phyloP scores from a whole-genome alignment of 129 eudicot genomes.

The Heracleum sosnowskyi region DNA sequence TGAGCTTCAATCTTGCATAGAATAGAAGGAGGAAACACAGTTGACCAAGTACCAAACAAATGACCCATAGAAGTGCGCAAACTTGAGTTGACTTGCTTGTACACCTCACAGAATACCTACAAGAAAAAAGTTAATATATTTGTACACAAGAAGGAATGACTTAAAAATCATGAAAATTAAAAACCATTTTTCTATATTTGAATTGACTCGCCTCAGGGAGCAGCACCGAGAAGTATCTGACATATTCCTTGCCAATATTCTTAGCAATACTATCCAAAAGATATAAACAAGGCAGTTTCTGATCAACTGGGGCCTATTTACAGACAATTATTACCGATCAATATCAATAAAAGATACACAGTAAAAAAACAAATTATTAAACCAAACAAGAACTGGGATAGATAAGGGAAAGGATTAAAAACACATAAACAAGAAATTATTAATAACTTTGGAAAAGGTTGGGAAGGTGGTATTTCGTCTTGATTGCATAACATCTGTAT shows the following conservation, averaged over 20 bases:
- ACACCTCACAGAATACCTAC: slow-evolving; percentile 84
- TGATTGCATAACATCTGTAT: neutral
- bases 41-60: slow-evolving; percentile 88
- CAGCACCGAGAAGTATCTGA: slow-evolving; percentile 63
- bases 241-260: slow-evolving; percentile 82
- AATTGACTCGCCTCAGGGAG: slow-evolving; percentile 72
- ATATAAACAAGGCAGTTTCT: slow-evolving; percentile 81
- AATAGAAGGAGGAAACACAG: slow-evolving; percentile 72
- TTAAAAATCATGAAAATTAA: neutral
- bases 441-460: neutral
- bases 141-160: neutral
- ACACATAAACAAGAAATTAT: too few species aligned
- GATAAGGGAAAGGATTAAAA: neutral
- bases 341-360: neutral
- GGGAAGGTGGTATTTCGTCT: neutral
- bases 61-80: slow-evolving; percentile 82
- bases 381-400: neutral
- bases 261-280: slow-evolving; percentile 97
- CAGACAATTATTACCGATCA: neutral
- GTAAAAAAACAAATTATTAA: neutral
- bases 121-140: neutral
- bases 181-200: neutral
- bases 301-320: slow-evolving; percentile 71
- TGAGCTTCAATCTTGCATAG: slow-evolving; percentile 65
- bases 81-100: slow-evolving; percentile 68